Evolutionary conservation across 176 grass and related monocot species (phyloP).

Genomic region (Zoysia pacifica): DNA sequence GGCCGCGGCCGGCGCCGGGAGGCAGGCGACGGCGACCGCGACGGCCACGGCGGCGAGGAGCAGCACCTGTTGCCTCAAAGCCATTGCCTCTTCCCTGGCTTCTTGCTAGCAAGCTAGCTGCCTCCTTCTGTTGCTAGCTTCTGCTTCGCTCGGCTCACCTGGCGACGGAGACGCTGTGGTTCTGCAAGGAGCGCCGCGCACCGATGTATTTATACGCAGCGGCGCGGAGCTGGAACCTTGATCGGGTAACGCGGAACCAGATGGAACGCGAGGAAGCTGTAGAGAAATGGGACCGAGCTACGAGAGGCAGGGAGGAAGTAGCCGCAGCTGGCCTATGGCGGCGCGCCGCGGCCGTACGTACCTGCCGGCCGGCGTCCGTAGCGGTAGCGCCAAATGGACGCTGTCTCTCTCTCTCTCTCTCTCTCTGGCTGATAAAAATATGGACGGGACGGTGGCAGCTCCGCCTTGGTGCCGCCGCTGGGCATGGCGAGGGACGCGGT

Average conservation of each 20-base stretch:
- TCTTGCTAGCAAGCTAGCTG: no score
- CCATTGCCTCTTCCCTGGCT: constrained; percentile 2
- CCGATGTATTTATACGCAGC: not conserved
- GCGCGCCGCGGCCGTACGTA: no score
- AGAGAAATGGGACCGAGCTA: not conserved
- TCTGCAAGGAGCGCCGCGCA: not conserved
- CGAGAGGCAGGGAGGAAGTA: not conserved
- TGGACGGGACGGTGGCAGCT: not conserved
- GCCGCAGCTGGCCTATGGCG: not conserved
- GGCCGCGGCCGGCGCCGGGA: not conserved
- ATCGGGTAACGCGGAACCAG: not conserved
- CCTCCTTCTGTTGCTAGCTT: not conserved
- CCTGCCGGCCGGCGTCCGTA: not conserved
- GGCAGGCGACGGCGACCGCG: not conserved
- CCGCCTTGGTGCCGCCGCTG: not conserved
- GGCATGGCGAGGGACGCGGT: not conserved
- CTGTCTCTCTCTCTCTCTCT: not conserved
- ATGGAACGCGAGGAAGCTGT: not conserved
- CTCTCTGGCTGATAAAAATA: not conserved
- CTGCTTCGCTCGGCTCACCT: no score
- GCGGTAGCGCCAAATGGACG: not conserved
- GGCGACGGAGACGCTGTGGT: no score
- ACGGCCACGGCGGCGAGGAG: not conserved
- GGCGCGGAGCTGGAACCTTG: not conserved
- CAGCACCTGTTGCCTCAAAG: not conserved